Conservation (phyloP, 306 rosid genomes). For the Purshia tridentata region DNA sequence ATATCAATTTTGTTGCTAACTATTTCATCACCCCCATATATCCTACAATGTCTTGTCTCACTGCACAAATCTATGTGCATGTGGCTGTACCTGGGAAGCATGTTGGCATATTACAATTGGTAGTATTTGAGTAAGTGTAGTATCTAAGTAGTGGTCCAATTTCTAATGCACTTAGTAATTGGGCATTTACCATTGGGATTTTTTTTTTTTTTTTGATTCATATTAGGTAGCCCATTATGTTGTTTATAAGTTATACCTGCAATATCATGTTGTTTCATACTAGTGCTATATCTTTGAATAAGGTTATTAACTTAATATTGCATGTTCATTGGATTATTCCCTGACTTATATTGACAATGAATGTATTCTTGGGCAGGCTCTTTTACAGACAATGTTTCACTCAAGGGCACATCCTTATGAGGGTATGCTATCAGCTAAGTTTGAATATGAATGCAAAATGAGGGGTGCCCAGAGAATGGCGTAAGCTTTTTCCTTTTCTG, state of each 20-base stretch:
- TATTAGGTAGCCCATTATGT: neutral
- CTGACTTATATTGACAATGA: neutral
- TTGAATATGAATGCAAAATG: constrained; percentile 91
- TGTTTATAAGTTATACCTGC: neutral
- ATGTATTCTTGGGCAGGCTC: constrained; percentile 60
- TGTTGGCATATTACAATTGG: constrained; percentile 2
- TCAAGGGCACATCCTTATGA: constrained; percentile 72
- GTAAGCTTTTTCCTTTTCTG: constrained; percentile 47
- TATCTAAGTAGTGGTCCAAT: neutral
- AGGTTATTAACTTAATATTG: neutral
- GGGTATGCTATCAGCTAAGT: constrained; percentile 71
- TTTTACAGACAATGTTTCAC: constrained; percentile 82
- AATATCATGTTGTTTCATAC: neutral
- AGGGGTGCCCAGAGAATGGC: constrained; percentile 96
- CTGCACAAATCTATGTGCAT: neutral
- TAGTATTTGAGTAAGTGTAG: neutral
- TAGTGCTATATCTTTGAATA: neutral
- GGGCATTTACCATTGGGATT: neutral
- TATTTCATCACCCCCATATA: neutral
- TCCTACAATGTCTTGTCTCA: neutral
- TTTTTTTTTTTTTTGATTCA: neutral
- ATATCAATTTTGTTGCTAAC: neutral
- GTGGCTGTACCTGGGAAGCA: neutral
- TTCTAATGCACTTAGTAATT: neutral
- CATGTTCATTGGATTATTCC: neutral